Evolutionary conservation across 352 stramenopile species (phyloP).

Genomic region (Globisporangium rhizosaccharum): DNA sequence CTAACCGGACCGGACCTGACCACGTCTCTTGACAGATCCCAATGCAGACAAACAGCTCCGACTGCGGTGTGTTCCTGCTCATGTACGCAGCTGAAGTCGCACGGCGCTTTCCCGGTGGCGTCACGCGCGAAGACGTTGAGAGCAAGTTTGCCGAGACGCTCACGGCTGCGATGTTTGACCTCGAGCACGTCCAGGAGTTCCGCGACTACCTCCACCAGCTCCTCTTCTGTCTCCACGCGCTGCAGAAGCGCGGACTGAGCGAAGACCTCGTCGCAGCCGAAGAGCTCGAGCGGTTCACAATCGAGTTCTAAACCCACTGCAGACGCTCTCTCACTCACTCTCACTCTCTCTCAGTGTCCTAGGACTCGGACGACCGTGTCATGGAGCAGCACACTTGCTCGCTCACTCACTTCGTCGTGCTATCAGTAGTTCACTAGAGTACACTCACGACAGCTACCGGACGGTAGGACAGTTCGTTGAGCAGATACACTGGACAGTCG

Average conservation of each 20-base stretch:
- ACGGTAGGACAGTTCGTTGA: no score
- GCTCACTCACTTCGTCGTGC: neutral
- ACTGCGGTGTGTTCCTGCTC: slow-evolving; percentile 88
- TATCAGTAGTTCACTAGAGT: neutral
- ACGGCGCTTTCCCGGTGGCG: slow-evolving; percentile 44
- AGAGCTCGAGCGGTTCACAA: slow-evolving; percentile 47
- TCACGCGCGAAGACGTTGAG: slow-evolving; percentile 49
- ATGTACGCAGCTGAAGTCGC: slow-evolving; percentile 75
- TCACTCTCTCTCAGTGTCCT: no score
- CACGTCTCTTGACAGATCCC: slow-evolving; percentile 57
- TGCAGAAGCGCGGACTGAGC: slow-evolving; percentile 39
- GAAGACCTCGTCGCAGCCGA: slow-evolving; percentile 50
- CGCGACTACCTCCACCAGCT: slow-evolving; percentile 74
- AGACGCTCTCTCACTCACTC: neutral
- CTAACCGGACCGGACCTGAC: neutral
- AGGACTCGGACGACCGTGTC: no score
- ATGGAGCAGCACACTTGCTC: neutral
- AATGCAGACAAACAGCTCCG: slow-evolving; percentile 90
- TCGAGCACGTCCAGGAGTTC: slow-evolving; percentile 43
- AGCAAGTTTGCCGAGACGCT: slow-evolving; percentile 38
- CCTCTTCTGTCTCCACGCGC: slow-evolving; percentile 58
- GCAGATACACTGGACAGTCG: no score
- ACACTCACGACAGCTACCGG: neutral
- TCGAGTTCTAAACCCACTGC: slow-evolving; percentile 22
- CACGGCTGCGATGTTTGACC: slow-evolving; percentile 53